Evolutionary conservation across 208 protist species (phyloP), one percentile per base, ranked within the genome.

Genomic region (Porcisia hertigi): DNA sequence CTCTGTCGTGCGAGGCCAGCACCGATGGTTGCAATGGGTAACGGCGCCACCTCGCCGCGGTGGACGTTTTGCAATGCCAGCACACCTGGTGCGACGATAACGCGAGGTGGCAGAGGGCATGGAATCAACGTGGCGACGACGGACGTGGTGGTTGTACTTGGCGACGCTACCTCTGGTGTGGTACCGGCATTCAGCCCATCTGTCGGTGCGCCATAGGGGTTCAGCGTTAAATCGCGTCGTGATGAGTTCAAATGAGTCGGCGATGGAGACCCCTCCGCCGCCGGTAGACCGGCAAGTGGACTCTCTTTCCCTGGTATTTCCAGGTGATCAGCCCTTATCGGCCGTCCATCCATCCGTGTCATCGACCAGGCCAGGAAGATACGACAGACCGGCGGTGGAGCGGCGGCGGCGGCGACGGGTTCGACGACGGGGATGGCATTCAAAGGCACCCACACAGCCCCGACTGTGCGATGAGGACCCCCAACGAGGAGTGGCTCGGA

Each of bases 351-450:
- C 47, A 77, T 65, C 12, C 60, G 75, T 5, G 59, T 23, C 66
- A 82, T 74, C 36, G 72, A 60, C 77, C 77, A 82, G n/a, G 72
- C 52, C 0, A 82, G 43, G 49, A 82, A 82, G 2, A 82, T 52
- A 8, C 77, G 77, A 43, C 34, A 52, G 34, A 45, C 36, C 12
- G 14, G 34, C 16, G 39, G 20, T 6, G 64, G 12, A 12, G 23
- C 16, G 3, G 39, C 0, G 36, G 71, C 1, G 11, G 25, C 41
- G 30, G 58, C 12, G 45, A 30, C 30, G 30, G 30, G 30, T 30
- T 60, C 57, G 25, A 53, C 36, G 41, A 14, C 39, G 11, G 53
- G 6, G 14, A 12, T 6, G 36, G 62, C 4, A 7, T 23, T 45
- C 11, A 83, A 57, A 6, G 72, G 73, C 59, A 83, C 72, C 79